Evolutionary conservation across 2,329 filamentous ascomycete genomes (phyloP).

Genomic region (Xenoacremonium recifei): DNA sequence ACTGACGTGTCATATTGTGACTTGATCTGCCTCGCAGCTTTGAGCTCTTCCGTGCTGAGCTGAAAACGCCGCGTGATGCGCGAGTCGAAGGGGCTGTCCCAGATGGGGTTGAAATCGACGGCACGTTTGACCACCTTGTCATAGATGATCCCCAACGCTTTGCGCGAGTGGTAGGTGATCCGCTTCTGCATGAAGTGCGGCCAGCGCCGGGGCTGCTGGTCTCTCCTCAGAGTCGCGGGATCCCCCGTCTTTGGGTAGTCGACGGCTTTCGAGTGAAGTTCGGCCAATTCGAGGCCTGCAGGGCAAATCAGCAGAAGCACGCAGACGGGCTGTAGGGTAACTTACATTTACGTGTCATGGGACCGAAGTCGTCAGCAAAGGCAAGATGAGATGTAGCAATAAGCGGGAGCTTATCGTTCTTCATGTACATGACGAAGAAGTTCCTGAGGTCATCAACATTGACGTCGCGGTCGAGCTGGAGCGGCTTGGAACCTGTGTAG

Average conservation of each 20-base stretch:
- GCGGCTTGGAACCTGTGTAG: slow-evolving; percentile 60
- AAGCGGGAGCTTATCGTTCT: slow-evolving; percentile 75
- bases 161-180: slow-evolving; percentile 63
- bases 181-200: slow-evolving; percentile 87
- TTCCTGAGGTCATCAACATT: slow-evolving; percentile 70
- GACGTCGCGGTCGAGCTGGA: slow-evolving; percentile 60
- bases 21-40: slow-evolving; percentile 67
- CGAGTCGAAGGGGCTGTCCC: slow-evolving; percentile 70
- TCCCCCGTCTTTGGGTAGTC: slow-evolving; percentile 92
- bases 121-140: slow-evolving; percentile 60
- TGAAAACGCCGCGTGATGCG: slow-evolving; percentile 67
- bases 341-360: slow-evolving; percentile 67
- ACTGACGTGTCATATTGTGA: slow-evolving; percentile 73
- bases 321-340: slow-evolving; percentile 5
- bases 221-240: slow-evolving; percentile 64
- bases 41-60: slow-evolving; percentile 53
- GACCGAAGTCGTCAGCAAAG: slow-evolving; percentile 67
- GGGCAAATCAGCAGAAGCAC: background rate
- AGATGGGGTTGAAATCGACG: slow-evolving; percentile 71
- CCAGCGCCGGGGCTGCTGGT: slow-evolving; percentile 62
- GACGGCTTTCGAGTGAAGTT: slow-evolving; percentile 85
- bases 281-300: slow-evolving; percentile 67
- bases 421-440: slow-evolving; percentile 93
- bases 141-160: slow-evolving; percentile 78
- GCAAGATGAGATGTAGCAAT: slow-evolving; percentile 85